Base-by-base conservation (phyloP, 139 green algal genomes). In the Micractinium conductrix region DNA sequence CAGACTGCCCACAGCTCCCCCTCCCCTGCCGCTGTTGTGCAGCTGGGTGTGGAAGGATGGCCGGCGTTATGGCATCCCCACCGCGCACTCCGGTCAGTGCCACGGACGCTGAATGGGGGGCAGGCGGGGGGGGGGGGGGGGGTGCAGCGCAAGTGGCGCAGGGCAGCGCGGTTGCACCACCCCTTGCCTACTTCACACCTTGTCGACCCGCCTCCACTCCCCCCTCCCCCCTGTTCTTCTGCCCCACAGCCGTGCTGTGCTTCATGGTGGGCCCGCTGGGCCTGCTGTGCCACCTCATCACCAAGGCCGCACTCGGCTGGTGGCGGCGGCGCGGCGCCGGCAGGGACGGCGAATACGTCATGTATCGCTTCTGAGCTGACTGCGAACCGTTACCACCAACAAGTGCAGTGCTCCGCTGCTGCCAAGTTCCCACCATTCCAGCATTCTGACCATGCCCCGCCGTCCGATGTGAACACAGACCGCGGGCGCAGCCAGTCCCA, bases 241-340 rank as follows among this genome's bases (percentile, higher is more conserved):
- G 24, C 14, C 37, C 37, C 42, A 58, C 76, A 94, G 62, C 96
- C 33, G 83, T 95, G 40, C 90, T 98, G 42, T 98, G 95, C 86
- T 96, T 98, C 87, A 98, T 98, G 95, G 94, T 97, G 71, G 95
- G 94, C 19, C 95, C 95, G 26, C 83, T 94, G 33, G 95, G 95
- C 26, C 86, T 98, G 50, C 71, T 98, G 35, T 92, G 81, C 65
- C 95, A 98, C 89, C 48, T 91, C 30, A 8, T 91, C 6, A 97
- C 94, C 17, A 88, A 86, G 38, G 38, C 44, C 26, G 44, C 70
- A 1, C 68, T 92, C 33, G 43, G 44, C 28, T 60, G 71, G 38
- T 60, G 42, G 48, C 71, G 70, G 33, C 26, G 78, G 21, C 78
- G 62, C 33, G 43, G 78, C 19, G 62, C 5, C 40, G 2, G 40